A percentile compares a stretch with the other conserved stretches of the same genome.
Conservation (phyloP, 2,329 filamentous ascomycete genomes). For the Xylaria hypoxylon region DNA sequence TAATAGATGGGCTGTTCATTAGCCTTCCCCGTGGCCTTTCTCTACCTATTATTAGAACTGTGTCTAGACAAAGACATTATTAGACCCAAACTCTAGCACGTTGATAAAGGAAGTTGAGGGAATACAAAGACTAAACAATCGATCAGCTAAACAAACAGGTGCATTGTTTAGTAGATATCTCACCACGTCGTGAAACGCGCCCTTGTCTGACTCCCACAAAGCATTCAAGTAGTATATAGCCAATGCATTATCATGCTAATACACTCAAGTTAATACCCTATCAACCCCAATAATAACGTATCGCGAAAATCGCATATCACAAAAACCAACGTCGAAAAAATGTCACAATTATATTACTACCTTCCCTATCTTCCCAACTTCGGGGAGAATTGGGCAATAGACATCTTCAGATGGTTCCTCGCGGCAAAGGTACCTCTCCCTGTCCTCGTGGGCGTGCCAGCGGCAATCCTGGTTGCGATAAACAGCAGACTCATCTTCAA, state of each 20-base stretch:
- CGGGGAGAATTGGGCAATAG: too few relatives aligned
- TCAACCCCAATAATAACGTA: background rate
- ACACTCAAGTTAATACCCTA: background rate
- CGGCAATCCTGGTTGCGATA: too few relatives aligned
- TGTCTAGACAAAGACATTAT: constrained; percentile 9
- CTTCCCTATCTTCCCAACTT: too few relatives aligned
- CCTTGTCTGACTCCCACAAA: constrained; percentile 13
- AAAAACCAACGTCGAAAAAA: too few relatives aligned
- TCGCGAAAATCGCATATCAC: background rate
- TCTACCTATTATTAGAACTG: background rate
- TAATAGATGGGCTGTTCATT: background rate
- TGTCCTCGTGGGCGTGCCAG: background rate
- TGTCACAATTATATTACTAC: too few relatives aligned
- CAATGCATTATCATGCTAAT: constrained; percentile 1
- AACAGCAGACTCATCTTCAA: background rate
- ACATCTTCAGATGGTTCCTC: background rate
- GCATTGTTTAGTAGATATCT: constrained; percentile 7
- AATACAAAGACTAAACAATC: background rate
- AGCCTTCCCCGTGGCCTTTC: background rate
- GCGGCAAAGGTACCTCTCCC: background rate
- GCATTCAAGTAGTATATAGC: background rate
- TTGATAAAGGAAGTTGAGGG: constrained; percentile 1
- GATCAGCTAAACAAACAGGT: background rate
- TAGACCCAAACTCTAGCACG: background rate
- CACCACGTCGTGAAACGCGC: background rate